Base-by-base conservation (phyloP, 495 filamentous ascomycete species). In the Aspergillus kassunensis region DNA sequence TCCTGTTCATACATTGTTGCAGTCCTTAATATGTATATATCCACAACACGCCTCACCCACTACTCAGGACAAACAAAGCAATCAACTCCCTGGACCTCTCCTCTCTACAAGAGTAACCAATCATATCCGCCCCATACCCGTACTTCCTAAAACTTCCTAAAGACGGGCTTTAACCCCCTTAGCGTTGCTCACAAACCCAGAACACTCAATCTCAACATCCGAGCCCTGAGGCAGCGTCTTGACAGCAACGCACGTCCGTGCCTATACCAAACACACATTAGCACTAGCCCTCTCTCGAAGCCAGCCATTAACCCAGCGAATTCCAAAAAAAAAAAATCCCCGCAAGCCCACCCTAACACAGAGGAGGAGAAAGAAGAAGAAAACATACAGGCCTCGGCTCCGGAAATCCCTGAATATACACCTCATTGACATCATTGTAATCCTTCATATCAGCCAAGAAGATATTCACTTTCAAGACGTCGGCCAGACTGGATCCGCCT, bases 171-270 rank as follows among this genome's bases (percentile, higher is more conserved):
- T 49, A 21, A 45, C 25, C 33, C 25, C 44, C 23, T 48, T 31
- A 39, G 35, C 27, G 21, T 43, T 49, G 8, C 44, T 60, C 53
- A 63, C 52, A 44, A 68, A 30, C 8, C 51, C 65, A 24, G 65
- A 58, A 56, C 81, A 86, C 64, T 88, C 84, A 59, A 89, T 86
- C 69, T 88, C 85, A 6, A 89, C 84, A 68, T 87, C 84, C 4
- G 83, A 81, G 7, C 76, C 77, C 49, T 81, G 55, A 0, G 84
- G 84, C 42, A 88, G 68, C 48, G 81, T 78, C 62, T 83, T 75
- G 16, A 87, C 85, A 6, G 80, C 80, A 25, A 89, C 82, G 53
- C 85, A 88, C 6, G 83, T 88, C 19, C 82, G 73, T 27, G 71
- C 75, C 76, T 70, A 29, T 31, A 19, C 4, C 10, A 20, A 31